Conservation (phyloP, 2,329 filamentous ascomycete genomes). For the Cylindrodendrum hubeiense region DNA sequence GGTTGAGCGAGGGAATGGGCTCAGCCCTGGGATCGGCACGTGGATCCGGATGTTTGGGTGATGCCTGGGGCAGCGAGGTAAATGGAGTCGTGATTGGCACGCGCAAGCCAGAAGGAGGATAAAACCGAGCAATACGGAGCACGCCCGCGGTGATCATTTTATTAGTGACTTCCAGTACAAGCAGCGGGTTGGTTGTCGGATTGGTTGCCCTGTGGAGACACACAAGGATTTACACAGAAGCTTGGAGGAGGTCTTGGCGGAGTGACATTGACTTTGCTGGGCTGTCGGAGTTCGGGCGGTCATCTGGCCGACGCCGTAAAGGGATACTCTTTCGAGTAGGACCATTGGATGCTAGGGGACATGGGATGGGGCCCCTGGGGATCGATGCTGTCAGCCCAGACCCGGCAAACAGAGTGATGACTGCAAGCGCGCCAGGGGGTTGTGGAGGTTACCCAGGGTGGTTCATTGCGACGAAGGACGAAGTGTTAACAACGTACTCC, state of each 20-base stretch:
- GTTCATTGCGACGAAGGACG: neutral
- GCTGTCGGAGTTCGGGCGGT: slow-evolving; percentile 17
- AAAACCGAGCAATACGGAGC: neutral
- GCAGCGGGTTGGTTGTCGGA: neutral
- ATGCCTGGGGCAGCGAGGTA: neutral
- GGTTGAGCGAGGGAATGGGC: neutral
- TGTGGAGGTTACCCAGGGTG: neutral
- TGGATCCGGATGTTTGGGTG: neutral
- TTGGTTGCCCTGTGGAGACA: neutral
- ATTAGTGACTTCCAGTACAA: neutral
- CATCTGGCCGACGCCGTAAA: slow-evolving; percentile 10
- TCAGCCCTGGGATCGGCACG: neutral
- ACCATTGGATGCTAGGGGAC: neutral
- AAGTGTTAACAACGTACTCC: neutral
- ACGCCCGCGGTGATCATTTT: neutral
- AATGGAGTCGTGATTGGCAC: neutral
- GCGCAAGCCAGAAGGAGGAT: neutral
- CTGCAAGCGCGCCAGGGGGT: neutral
- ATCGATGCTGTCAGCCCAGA: neutral
- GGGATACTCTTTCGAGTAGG: neutral
- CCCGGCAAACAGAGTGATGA: neutral
- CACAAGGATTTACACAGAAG: neutral
- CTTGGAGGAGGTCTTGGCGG: neutral
- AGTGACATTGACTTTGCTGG: neutral
- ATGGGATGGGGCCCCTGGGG: neutral